Evolutionary conservation across 169 alveolate species (phyloP).

Genomic region (Plasmodium blacklocki): DNA sequence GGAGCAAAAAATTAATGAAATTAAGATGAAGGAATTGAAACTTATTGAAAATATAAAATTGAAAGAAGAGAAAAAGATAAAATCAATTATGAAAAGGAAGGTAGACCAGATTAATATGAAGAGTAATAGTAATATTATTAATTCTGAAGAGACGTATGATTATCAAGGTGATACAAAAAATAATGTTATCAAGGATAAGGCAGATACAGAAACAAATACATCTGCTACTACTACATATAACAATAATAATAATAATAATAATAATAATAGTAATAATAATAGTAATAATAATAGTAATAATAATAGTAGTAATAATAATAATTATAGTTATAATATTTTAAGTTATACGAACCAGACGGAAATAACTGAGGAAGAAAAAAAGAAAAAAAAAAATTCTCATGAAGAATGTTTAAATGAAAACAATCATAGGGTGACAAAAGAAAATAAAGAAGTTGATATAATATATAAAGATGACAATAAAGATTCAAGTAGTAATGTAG

Average conservation of each 20-base stretch:
- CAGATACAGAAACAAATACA: background rate
- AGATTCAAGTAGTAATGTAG: too few species aligned
- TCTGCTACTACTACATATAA: too few species aligned
- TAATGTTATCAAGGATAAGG: background rate
- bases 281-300: background rate
- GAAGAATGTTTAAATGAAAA: background rate
- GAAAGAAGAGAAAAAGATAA: constrained; percentile 66
- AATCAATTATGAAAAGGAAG: constrained; percentile 38
- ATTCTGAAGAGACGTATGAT: background rate
- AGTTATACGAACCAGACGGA: background rate
- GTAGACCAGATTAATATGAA: background rate
- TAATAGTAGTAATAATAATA: background rate
- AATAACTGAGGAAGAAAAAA: background rate
- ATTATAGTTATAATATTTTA: background rate
- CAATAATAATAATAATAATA: background rate
- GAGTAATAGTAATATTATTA: background rate
- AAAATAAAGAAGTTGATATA: too few species aligned
- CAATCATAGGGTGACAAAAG: background rate
- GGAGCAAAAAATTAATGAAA: constrained; percentile 46
- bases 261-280: background rate
- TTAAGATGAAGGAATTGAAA: constrained; percentile 62
- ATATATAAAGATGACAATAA: background rate
- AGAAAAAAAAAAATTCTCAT: background rate
- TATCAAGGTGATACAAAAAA: background rate
- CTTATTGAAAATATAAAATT: constrained; percentile 55